Percentiles rank a stretch among this genome's conserved stretches.
These are phyloP conservation scores for Trichaptum fuscoviolaceum DNA, from an alignment of 768 basidiomycete genomes.

Conservation along the genomic window DNA sequence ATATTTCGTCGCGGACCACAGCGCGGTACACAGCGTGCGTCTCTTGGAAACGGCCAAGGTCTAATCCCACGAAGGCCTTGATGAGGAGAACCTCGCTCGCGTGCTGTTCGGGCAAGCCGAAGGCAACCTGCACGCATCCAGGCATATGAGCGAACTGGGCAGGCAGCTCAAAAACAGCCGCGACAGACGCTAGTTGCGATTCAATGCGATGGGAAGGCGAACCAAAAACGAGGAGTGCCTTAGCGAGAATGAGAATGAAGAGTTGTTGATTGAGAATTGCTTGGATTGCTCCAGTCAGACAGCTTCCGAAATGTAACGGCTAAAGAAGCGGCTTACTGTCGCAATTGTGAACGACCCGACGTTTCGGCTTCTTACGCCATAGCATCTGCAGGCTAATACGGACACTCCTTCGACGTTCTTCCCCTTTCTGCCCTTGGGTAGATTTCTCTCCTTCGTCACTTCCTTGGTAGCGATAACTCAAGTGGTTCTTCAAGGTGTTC, in stretches of 20 bases:
- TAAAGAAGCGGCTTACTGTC: neutral
- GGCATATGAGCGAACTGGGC: constrained; percentile 36
- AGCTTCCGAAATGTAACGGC: neutral
- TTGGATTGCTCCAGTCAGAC: constrained; percentile 20
- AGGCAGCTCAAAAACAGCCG: constrained; percentile 42
- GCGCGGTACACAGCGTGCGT: constrained; percentile 81
- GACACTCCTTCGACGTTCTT: neutral
- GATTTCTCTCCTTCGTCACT: neutral
- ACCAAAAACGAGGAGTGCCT: constrained; percentile 86
- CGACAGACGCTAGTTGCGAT: constrained; percentile 78
- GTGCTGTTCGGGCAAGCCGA: constrained; percentile 39
- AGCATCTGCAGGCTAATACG: neutral
- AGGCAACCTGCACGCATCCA: constrained; percentile 22
- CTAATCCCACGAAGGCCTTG: constrained; percentile 70
- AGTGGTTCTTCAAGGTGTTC: neutral
- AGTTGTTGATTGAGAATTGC: constrained; percentile 32
- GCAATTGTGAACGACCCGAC: constrained; percentile 24
- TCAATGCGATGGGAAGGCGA: constrained; percentile 96
- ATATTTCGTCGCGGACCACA: constrained; percentile 92
- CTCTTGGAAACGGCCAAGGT: constrained; percentile 78
- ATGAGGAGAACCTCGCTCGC: constrained; percentile 63
- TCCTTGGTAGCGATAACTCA: neutral
- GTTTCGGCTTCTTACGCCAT: neutral
- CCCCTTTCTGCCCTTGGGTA: neutral
- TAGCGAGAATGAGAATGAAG: constrained; percentile 82